Base-by-base conservation (phyloP, 176 grass and related monocot species). In the Carex littledalei region DNA sequence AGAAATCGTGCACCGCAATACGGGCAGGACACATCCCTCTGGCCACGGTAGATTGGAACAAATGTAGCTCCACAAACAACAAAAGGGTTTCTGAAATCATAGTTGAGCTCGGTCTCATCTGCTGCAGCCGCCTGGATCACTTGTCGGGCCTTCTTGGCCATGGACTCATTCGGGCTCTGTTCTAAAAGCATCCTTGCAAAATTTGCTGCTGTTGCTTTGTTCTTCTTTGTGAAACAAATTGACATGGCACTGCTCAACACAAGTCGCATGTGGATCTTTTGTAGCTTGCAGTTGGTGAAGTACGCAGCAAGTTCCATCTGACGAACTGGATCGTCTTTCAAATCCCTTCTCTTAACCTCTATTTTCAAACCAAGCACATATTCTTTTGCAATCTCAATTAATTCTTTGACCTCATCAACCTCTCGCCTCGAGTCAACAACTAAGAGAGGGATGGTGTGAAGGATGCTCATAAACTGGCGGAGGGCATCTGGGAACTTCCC, bases 331-430 rank as follows among this genome's bases (percentile, higher is more conserved):
- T 92, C 81, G 26, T 87, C 88, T 84, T 84, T 97, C 60, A 89
- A 5, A 79, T 98, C 96, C 85, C 90, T 95, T 88, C 93, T 93
- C 86, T 87, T 94, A 35, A 95, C 86, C 67, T 98, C 96, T 63
- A 94, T 98, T 78, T 84, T 98, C 63, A 98, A 89, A 78, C 96
- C 96, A 13, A 95, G 88, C 16, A 95, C 91, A 63, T 98, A 98
- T 34, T 98, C 96, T 77, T 80, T 92, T 67, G 88, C 96, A 67
- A 98, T 98, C 85, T 94, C 93, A 8, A 98, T 94, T 67, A 98
- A 75, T 85, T 98, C 93, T 72, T 98, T 98, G 63, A 98, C 90
- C 82, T 98, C 96, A 88, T 98, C 96, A 63, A 95, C 96, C 87
- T 98, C 96, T 60, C 93, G 91, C 13, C 93, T 85, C 12, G 96